Evolutionary conservation across 768 basidiomycete species (phyloP).

Genomic region (Kwoniella shandongensis): DNA sequence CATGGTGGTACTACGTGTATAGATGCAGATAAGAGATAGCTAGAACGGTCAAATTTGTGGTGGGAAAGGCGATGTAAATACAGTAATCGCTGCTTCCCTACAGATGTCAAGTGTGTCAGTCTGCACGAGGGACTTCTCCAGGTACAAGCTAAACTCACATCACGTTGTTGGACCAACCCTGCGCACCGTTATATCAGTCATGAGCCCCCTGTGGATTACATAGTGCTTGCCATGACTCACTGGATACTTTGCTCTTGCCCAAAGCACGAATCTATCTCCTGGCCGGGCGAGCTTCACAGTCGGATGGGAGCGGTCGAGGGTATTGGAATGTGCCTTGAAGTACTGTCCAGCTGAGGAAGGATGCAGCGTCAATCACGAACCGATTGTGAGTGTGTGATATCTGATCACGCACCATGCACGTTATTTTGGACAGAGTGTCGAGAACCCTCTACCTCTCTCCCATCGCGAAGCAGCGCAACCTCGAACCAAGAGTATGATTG

Average conservation of each 20-base stretch:
- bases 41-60: conserved; percentile 1
- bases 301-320: conserved; percentile 19
- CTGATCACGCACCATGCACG: conserved; percentile 36
- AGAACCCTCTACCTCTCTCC: conserved; percentile 33
- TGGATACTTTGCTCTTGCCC: conserved; percentile 42
- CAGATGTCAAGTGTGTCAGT: too few relatives aligned
- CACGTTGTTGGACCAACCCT: conserved; percentile 40
- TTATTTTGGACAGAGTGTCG: conserved; percentile 38
- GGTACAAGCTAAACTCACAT: conserved; percentile 13
- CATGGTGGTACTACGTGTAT: too few relatives aligned
- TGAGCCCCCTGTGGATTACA: background rate
- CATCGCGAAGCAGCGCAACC: conserved; percentile 32
- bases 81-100: conserved; percentile 34
- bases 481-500: conserved; percentile 47
- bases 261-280: conserved; percentile 43
- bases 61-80: conserved; percentile 32
- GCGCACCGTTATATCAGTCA: background rate
- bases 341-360: conserved; percentile 45
- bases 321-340: conserved; percentile 30
- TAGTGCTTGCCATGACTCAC: conserved; percentile 16
- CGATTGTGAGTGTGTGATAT: too few relatives aligned
- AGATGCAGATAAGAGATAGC: too few relatives aligned
- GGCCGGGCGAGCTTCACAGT: conserved; percentile 23
- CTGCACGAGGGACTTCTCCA: too few relatives aligned
- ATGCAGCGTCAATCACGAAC: background rate